A percentile compares a stretch with the other conserved stretches of the same genome.
Evolutionary conservation across 768 basidiomycete species (phyloP).

Genomic region (Naganishia vaughanmartiniae): DNA sequence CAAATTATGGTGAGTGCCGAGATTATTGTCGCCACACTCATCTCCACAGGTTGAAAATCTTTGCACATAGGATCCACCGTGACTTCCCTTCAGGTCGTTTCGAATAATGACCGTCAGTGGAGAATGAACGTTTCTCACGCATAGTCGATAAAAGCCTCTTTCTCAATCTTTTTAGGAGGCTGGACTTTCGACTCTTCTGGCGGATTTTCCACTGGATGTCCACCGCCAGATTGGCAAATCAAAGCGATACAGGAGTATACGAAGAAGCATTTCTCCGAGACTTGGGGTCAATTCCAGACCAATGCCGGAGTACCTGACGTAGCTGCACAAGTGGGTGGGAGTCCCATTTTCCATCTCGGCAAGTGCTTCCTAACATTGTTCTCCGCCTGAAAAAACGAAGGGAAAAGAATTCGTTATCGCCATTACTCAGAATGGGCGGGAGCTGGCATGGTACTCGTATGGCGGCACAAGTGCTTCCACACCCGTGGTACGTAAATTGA

Average conservation of each 20-base stretch:
- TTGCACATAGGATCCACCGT: conserved; percentile 3
- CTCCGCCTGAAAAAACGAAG: background rate
- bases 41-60: background rate
- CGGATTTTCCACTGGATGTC: conserved; percentile 1
- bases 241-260: background rate
- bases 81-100: conserved; percentile 13
- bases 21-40: no score
- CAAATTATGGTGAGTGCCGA: background rate
- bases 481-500: conserved; percentile 3
- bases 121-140: no score
- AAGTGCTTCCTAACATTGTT: background rate
- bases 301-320: conserved; percentile 10
- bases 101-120: conserved; percentile 13
- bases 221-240: conserved; percentile 3
- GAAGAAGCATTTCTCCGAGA: background rate
- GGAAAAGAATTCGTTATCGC: conserved; percentile 19
- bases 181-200: conserved; percentile 13
- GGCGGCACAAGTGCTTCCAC: conserved; percentile 14
- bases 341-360: background rate
- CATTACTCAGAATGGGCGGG: background rate
- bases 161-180: conserved; percentile 1
- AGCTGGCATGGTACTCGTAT: background rate
- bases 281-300: background rate
- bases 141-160: no score
- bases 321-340: conserved; percentile 1